These are phyloP conservation scores for Teratosphaeria destructans DNA, from an alignment of 2,329 filamentous ascomycete genomes.

Conservation along the genomic window DNA sequence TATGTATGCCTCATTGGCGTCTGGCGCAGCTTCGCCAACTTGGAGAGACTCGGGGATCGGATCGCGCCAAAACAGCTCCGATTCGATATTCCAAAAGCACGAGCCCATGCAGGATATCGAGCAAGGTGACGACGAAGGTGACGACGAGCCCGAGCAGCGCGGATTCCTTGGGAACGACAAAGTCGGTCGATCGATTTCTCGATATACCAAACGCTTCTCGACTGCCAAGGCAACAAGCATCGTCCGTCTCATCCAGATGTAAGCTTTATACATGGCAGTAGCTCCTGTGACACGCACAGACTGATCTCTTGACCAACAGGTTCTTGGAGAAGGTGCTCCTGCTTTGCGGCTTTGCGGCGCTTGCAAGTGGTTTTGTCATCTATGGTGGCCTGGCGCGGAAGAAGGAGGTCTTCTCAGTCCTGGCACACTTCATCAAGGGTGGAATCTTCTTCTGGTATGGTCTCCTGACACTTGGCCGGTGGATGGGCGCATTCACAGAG, in stretches of 20 bases:
- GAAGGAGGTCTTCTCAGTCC: conserved; percentile 62
- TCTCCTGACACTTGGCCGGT: conserved; percentile 74
- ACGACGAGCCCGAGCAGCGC: conserved; percentile 19
- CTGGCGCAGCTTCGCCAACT: not conserved
- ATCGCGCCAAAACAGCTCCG: conserved; percentile 23
- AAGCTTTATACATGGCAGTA: not conserved
- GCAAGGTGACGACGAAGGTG: conserved; percentile 6
- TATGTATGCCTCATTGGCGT: conserved; percentile 21
- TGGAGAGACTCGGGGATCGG: conserved; percentile 28
- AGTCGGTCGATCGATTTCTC: conserved; percentile 17
- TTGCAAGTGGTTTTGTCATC: conserved; percentile 63
- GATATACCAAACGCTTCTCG: conserved; percentile 16
- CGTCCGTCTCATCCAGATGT: conserved; percentile 50
- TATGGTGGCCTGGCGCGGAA: conserved; percentile 65
- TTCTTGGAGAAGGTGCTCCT: conserved; percentile 67
- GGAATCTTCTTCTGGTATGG: conserved; percentile 94
- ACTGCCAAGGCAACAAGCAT: conserved; percentile 46
- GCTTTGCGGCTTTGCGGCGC: conserved; percentile 62
- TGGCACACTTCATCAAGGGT: conserved; percentile 91
- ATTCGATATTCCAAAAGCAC: conserved; percentile 16
- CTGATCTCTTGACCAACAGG: not conserved
- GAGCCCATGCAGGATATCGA: conserved; percentile 27
- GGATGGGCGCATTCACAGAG: conserved; percentile 82
- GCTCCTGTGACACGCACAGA: not conserved
- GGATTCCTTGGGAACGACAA: conserved; percentile 33